phyloP scores from a whole-genome alignment of 2,329 filamentous ascomycete species.

The Rhexocercosporidium sp. region DNA sequence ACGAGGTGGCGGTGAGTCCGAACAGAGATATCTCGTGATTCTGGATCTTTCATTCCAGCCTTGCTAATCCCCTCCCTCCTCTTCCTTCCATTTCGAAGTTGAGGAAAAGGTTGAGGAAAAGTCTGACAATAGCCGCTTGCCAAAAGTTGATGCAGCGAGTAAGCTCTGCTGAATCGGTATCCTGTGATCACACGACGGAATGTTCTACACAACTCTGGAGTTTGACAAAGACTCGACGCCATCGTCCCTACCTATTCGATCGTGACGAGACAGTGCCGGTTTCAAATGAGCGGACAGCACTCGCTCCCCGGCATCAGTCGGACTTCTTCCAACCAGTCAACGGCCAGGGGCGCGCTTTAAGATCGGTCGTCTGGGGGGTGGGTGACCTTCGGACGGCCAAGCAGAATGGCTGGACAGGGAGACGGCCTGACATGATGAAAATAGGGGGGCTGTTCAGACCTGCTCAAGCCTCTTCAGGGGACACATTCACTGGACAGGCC shows the following conservation, averaged over 20 bases:
- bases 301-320: background rate
- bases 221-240: background rate
- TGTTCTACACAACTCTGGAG: background rate
- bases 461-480: no score
- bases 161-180: background rate
- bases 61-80: no score
- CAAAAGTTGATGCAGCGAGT: background rate
- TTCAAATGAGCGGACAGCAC: constrained; percentile 16
- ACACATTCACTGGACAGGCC: background rate
- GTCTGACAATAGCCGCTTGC: constrained; percentile 1
- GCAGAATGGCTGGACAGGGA: constrained; percentile 12
- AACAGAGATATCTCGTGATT: constrained; percentile 11
- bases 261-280: constrained; percentile 20
- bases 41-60: constrained; percentile 4
- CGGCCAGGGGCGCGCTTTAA: constrained; percentile 10
- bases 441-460: background rate
- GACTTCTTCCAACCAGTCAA: constrained; percentile 19
- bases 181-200: constrained; percentile 14
- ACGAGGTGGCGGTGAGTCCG: constrained; percentile 12
- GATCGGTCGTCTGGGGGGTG: constrained; percentile 5
- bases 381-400: constrained; percentile 24
- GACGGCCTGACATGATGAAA: background rate
- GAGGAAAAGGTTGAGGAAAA: background rate
- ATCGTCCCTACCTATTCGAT: constrained; percentile 20
- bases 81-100: no score